A percentile compares a stretch with the other conserved stretches of the same genome.
Evolutionary conservation across 139 green algal species (phyloP).

Genomic region (Volvox reticuliferus): DNA sequence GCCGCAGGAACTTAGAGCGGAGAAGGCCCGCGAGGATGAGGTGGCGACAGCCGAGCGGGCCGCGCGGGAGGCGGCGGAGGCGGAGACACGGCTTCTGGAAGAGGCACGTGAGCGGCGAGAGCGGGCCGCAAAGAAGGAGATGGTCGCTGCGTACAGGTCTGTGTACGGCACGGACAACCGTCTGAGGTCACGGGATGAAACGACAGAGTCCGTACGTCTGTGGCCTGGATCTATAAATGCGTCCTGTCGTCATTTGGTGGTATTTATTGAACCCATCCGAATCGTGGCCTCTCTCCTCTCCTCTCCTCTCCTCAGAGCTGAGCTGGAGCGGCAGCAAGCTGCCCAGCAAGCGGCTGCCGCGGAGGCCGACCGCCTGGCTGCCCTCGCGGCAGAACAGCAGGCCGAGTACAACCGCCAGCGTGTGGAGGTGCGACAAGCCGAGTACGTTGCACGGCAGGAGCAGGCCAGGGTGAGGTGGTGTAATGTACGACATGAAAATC

Average conservation of each 20-base stretch:
- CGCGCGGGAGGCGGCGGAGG: constrained; percentile 32
- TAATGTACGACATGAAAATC: not conserved
- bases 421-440: constrained; percentile 42
- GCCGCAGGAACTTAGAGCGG: constrained; percentile 29
- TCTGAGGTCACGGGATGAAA: too few species aligned
- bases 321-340: constrained; percentile 39
- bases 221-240: too few species aligned
- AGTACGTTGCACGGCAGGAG: constrained; percentile 7
- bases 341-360: not conserved
- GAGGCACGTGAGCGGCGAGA: constrained; percentile 19
- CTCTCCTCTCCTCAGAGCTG: not conserved
- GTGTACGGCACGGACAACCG: too few species aligned
- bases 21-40: constrained; percentile 24
- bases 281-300: not conserved
- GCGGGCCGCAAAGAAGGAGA: constrained; percentile 25
- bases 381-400: not conserved
- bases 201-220: too few species aligned
- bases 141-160: constrained; percentile 54
- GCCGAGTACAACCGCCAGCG: constrained; percentile 42
- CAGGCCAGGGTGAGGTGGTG: constrained; percentile 31
- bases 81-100: not conserved
- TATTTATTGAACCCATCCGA: too few species aligned
- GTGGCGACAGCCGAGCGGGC: constrained; percentile 19
- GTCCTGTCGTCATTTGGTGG: too few species aligned
- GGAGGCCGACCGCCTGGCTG: constrained; percentile 30